Conservation (phyloP, 805 yeast genomes). For the Candida nanaspora region DNA sequence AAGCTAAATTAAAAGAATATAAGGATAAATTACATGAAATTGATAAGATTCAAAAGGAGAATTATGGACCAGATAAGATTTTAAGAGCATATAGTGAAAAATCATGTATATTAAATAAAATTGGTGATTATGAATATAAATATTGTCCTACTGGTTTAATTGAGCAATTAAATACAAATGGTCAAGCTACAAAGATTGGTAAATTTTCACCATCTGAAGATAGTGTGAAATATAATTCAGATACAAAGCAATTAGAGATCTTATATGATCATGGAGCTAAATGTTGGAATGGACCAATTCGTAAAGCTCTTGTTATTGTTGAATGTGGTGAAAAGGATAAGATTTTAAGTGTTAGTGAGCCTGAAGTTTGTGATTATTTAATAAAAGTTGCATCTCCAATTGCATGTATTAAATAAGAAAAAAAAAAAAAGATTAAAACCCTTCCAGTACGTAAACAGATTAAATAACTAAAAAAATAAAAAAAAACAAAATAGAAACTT, state of each 20-base stretch:
- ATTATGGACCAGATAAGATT: constrained; percentile 58
- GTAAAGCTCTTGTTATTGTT: constrained; percentile 60
- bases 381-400: constrained; percentile 42
- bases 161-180: constrained; percentile 44
- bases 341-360: constrained; percentile 70
- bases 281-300: constrained; percentile 93
- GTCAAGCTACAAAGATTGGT: constrained; percentile 48
- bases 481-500: neutral
- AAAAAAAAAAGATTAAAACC: neutral
- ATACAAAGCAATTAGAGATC: constrained; percentile 11
- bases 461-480: no score
- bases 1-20: constrained; percentile 10
- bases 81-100: constrained; percentile 42
- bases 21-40: constrained; percentile 18
- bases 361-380: constrained; percentile 78
- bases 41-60: constrained; percentile 3
- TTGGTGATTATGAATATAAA: constrained; percentile 68
- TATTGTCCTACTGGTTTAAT: constrained; percentile 51
- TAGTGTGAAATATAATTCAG: constrained; percentile 5
- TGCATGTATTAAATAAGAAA: constrained; percentile 32
- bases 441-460: neutral
- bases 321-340: constrained; percentile 57
- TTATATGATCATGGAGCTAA: constrained; percentile 55
- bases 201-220: constrained; percentile 12
- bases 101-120: constrained; percentile 35